These are phyloP conservation scores for Cochliopodium minus DNA, from an alignment of 208 protist species.

Conservation along the genomic window DNA sequence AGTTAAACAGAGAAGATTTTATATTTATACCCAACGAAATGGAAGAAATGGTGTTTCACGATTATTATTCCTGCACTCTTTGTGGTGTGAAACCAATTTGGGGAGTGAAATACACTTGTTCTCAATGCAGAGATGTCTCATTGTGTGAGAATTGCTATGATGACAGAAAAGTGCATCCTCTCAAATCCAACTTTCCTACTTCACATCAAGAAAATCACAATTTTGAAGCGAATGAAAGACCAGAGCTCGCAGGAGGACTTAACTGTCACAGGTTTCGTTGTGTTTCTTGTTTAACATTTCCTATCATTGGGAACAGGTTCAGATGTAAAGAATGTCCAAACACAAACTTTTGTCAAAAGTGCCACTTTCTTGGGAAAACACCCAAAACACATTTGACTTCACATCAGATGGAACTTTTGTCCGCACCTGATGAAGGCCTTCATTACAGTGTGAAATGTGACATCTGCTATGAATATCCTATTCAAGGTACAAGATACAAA, in stretches of 20 bases:
- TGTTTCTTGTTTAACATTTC: neutral
- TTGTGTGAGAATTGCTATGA: slow-evolving; percentile 22
- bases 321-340: slow-evolving; percentile 7
- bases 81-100: slow-evolving; percentile 25
- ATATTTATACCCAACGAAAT: slow-evolving; percentile 17
- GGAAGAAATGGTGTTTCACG: slow-evolving; percentile 21
- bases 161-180: neutral
- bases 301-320: slow-evolving; percentile 14
- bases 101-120: slow-evolving; percentile 25
- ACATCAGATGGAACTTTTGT: slow-evolving; percentile 6
- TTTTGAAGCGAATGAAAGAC: neutral
- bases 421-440: neutral
- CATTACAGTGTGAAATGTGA: neutral
- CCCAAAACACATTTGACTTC: neutral
- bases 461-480: neutral
- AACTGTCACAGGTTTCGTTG: slow-evolving; percentile 1
- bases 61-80: slow-evolving; percentile 21
- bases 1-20: neutral
- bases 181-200: neutral
- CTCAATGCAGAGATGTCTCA: slow-evolving; percentile 21
- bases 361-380: slow-evolving; percentile 13
- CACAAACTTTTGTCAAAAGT: slow-evolving; percentile 7
- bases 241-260: slow-evolving; percentile 5
- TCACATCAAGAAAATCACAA: neutral
- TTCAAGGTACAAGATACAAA: neutral